Conservation (phyloP, 192 early-diverging fungal species). For the Coemansia sp. region DNA sequence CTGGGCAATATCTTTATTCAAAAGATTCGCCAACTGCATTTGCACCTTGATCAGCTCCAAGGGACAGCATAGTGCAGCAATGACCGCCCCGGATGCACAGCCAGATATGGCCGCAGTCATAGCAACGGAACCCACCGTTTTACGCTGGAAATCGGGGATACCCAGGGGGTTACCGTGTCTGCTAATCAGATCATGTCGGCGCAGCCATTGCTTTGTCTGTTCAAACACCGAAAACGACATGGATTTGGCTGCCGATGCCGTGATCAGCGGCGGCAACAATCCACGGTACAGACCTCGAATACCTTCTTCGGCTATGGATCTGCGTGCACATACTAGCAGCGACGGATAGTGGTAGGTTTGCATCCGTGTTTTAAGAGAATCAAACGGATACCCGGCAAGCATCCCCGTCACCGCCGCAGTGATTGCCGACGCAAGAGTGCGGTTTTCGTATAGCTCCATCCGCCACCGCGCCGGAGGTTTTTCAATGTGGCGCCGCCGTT, state of each 20-base stretch:
- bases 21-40: conserved; percentile 62
- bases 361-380: conserved; percentile 96
- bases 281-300: conserved; percentile 85
- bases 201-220: conserved; percentile 57
- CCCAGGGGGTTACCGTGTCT: background rate
- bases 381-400: conserved; percentile 79
- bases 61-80: conserved; percentile 69
- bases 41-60: conserved; percentile 77
- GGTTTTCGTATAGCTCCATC: conserved; percentile 46
- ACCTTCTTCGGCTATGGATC: conserved; percentile 78
- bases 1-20: conserved; percentile 42
- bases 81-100: conserved; percentile 58
- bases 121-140: conserved; percentile 43
- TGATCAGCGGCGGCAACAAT: conserved; percentile 74
- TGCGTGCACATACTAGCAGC: conserved; percentile 68
- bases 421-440: conserved; percentile 66
- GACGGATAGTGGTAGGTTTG: conserved; percentile 86
- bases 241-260: conserved; percentile 81
- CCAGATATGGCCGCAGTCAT: conserved; percentile 55
- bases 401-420: conserved; percentile 66
- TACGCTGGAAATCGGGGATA: conserved; percentile 41
- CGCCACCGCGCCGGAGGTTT: conserved; percentile 28
- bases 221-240: conserved; percentile 93
- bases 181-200: conserved; percentile 14
- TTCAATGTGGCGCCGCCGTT: no score